Percentiles rank a stretch among this genome's conserved stretches.
Evolutionary conservation across 371 early-diverging fungal species (phyloP).

Genomic region (Saksenaea vasiformis): DNA sequence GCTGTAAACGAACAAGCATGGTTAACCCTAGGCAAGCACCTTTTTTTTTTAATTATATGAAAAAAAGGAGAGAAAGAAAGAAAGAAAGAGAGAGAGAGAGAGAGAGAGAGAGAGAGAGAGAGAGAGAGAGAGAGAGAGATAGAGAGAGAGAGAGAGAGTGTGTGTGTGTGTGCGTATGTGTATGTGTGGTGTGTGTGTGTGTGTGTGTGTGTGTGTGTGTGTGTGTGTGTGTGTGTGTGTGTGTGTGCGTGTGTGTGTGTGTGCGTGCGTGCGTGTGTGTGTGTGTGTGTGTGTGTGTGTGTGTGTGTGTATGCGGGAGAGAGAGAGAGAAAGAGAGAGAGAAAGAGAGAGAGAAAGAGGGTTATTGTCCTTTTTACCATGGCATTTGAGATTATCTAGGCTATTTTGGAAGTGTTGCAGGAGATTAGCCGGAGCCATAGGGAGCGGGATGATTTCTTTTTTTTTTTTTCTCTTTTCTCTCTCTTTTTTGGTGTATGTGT

Average conservation of each 20-base stretch:
- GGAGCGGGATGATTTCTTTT: background rate
- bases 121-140: background rate
- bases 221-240: background rate
- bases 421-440: background rate
- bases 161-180: too few species aligned
- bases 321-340: background rate
- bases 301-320: slow-evolving; percentile 6
- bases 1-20: slow-evolving; percentile 77
- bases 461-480: too few species aligned
- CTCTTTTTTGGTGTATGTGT: too few species aligned
- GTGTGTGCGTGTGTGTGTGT: too few species aligned
- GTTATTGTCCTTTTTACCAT: background rate
- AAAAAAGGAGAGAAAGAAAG: background rate
- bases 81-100: background rate
- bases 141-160: background rate
- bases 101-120: too few species aligned
- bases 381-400: background rate
- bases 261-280: too few species aligned
- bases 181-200: too few species aligned
- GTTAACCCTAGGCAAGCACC: slow-evolving; percentile 70
- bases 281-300: too few species aligned
- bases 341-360: background rate
- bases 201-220: too few species aligned
- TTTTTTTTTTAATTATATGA: slow-evolving; percentile 5
- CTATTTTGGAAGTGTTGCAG: slow-evolving; percentile 4